Conservation (phyloP, 2,329 filamentous ascomycete species). For the Claviceps paspali region DNA sequence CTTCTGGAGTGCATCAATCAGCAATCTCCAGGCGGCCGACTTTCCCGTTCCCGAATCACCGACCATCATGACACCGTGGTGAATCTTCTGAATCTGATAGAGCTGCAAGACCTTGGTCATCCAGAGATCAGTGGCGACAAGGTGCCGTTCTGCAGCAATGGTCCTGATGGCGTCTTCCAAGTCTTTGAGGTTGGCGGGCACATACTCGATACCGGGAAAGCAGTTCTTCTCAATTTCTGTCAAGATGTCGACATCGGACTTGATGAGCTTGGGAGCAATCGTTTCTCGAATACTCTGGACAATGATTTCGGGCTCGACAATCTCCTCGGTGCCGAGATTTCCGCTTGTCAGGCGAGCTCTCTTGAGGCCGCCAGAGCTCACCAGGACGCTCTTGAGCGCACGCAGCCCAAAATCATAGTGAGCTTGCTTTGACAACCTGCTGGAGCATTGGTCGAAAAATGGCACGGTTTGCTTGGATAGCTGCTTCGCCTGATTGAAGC, state of each 20-base stretch:
- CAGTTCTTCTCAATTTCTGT: slow-evolving; percentile 64
- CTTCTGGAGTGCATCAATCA: slow-evolving; percentile 79
- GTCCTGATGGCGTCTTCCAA: slow-evolving; percentile 69
- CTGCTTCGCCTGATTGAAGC: slow-evolving; percentile 90
- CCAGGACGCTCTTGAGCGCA: slow-evolving; percentile 94
- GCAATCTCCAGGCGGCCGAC: slow-evolving; percentile 82
- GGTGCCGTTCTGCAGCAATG: slow-evolving; percentile 69
- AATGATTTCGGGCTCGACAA: slow-evolving; percentile 90
- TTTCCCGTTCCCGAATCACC: slow-evolving; percentile 96
- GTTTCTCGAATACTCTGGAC: slow-evolving; percentile 97
- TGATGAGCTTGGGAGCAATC: slow-evolving; percentile 92
- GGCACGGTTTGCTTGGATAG: slow-evolving; percentile 93
- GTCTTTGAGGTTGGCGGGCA: slow-evolving; percentile 70
- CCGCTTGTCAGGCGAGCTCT: slow-evolving; percentile 56
- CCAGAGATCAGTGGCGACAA: slow-evolving; percentile 88
- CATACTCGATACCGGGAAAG: slow-evolving; percentile 87
- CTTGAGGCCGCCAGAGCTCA: slow-evolving; percentile 94
- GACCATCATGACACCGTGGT: slow-evolving; percentile 99
- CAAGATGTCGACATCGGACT: slow-evolving; percentile 82
- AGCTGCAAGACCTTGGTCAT: slow-evolving; percentile 94
- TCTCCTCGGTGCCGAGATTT: slow-evolving; percentile 47
- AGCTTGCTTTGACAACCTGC: slow-evolving; percentile 78
- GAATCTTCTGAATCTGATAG: slow-evolving; percentile 94
- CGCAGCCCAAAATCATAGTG: slow-evolving; percentile 98
- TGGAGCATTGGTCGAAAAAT: slow-evolving; percentile 87